Percentiles rank a stretch among this genome's conserved stretches.
Conservation (phyloP, 495 filamentous ascomycete species). For the Xanthoparmelia taractica region DNA sequence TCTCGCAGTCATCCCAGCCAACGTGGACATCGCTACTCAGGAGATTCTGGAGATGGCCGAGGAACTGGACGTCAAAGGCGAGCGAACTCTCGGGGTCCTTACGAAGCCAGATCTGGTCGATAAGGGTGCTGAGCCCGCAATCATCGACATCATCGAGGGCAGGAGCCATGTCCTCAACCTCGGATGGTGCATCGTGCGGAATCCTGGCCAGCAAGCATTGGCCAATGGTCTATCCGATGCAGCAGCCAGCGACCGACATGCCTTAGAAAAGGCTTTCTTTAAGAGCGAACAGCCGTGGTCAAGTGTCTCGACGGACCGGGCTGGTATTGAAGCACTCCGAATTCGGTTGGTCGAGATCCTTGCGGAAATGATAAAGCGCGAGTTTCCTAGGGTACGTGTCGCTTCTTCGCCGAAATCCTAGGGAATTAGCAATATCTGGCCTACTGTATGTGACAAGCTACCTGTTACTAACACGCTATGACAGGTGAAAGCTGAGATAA, state of each 20-base stretch:
- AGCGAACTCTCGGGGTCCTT: slow-evolving; percentile 51
- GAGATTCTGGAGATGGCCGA: slow-evolving; percentile 50
- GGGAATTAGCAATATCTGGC: too few relatives aligned
- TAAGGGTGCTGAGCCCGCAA: slow-evolving; percentile 34
- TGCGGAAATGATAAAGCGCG: slow-evolving; percentile 39
- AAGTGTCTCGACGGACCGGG: slow-evolving; percentile 36
- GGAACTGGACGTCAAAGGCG: slow-evolving; percentile 40
- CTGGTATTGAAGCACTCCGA: slow-evolving; percentile 45
- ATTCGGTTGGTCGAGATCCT: slow-evolving; percentile 39
- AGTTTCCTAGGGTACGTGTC: slow-evolving; percentile 41
- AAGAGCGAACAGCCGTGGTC: slow-evolving; percentile 37
- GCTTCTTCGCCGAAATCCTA: not conserved
- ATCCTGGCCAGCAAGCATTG: slow-evolving; percentile 40
- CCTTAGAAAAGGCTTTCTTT: slow-evolving; percentile 27
- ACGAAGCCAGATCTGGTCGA: slow-evolving; percentile 58
- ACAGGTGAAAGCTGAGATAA: slow-evolving; percentile 41
- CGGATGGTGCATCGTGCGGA: slow-evolving; percentile 52
- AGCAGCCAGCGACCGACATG: slow-evolving; percentile 15
- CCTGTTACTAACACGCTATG: not conserved
- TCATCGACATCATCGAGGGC: slow-evolving; percentile 42
- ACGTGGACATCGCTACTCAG: slow-evolving; percentile 55
- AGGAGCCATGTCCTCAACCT: slow-evolving; percentile 38
- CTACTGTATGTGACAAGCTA: not conserved
- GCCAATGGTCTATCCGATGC: slow-evolving; percentile 7
- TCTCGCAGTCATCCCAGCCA: slow-evolving; percentile 53